Conservation (phyloP, 176 grass and related monocot species). For the Oryza meridionalis region DNA sequence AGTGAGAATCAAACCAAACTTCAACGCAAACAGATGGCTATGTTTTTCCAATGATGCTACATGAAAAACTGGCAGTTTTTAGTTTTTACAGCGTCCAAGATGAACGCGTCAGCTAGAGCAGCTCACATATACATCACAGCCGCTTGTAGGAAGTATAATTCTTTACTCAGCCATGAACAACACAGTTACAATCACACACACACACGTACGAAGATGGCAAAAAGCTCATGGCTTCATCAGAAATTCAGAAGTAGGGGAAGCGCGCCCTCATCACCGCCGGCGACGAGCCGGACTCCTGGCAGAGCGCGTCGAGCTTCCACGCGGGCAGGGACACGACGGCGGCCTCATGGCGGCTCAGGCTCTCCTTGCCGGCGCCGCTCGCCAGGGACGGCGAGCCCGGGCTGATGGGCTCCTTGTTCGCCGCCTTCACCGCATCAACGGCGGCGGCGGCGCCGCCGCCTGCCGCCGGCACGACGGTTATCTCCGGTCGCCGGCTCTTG, state of each 20-base stretch:
- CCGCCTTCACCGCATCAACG: slow-evolving; percentile 13
- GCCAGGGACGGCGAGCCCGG: slow-evolving; percentile 41
- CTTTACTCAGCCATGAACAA: too few species aligned
- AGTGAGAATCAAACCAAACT: not conserved
- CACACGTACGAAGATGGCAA: too few species aligned
- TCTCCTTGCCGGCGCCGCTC: not conserved
- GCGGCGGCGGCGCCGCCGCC: not conserved
- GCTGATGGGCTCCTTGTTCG: slow-evolving; percentile 48
- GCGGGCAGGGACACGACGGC: slow-evolving; percentile 44
- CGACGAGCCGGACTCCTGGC: slow-evolving; percentile 43
- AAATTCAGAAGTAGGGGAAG: slow-evolving; percentile 64
- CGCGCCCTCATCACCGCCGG: slow-evolving; percentile 46
- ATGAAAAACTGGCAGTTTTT: not conserved
- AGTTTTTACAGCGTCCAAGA: not conserved
- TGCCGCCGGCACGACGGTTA: slow-evolving; percentile 25
- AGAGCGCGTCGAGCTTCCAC: slow-evolving; percentile 83
- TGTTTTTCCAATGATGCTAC: not conserved
- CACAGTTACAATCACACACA: too few species aligned
- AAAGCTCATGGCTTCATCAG: not conserved
- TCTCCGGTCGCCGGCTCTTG: slow-evolving; percentile 37
- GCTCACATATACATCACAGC: not conserved
- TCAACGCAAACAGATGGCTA: not conserved
- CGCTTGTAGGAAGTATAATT: too few species aligned
- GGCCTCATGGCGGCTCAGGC: slow-evolving; percentile 4
- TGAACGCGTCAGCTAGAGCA: not conserved